Evolutionary conservation across 805 yeast species (phyloP).

Genomic region (Yarrowia divulgata): DNA sequence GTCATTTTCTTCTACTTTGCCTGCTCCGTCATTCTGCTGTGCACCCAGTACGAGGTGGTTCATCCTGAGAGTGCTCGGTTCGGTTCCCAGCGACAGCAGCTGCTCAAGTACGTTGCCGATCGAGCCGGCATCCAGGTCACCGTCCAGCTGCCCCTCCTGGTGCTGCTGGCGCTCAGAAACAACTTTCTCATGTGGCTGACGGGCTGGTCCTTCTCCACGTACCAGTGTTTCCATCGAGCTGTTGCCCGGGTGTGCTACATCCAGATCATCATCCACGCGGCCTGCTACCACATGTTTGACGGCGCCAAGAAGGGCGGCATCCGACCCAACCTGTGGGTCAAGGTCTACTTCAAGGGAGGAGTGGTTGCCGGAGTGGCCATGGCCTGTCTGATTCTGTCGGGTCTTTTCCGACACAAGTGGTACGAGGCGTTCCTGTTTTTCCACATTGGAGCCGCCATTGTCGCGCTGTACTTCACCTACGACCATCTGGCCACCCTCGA

Average conservation of each 20-base stretch:
- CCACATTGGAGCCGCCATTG: constrained; percentile 63
- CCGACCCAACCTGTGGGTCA: constrained; percentile 14
- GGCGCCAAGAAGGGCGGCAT: constrained; percentile 40
- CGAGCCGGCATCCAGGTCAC: constrained; percentile 61
- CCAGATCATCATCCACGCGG: constrained; percentile 57
- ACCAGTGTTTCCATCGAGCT: constrained; percentile 66
- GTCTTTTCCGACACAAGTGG: constrained; percentile 56
- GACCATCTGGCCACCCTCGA: constrained; percentile 61
- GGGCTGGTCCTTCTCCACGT: constrained; percentile 63
- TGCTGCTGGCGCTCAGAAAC: constrained; percentile 69
- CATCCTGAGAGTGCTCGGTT: constrained; percentile 54
- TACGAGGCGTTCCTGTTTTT: constrained; percentile 66
- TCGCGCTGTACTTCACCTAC: constrained; percentile 66
- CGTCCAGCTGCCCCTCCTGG: constrained; percentile 59
- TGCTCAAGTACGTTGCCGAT: constrained; percentile 58
- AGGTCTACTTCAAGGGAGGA: constrained; percentile 49
- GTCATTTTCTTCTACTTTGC: constrained; percentile 54
- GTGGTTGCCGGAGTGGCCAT: constrained; percentile 50
- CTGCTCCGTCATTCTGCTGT: constrained; percentile 49
- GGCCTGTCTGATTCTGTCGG: constrained; percentile 54
- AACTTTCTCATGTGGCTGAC: constrained; percentile 66
- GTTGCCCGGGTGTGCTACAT: constrained; percentile 56
- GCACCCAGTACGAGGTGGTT: constrained; percentile 48
- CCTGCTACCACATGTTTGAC: constrained; percentile 58
- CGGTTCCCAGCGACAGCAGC: constrained; percentile 49